Evolutionary conservation across 257 asterid species (phyloP).

Genomic region (Echites panduratus): DNA sequence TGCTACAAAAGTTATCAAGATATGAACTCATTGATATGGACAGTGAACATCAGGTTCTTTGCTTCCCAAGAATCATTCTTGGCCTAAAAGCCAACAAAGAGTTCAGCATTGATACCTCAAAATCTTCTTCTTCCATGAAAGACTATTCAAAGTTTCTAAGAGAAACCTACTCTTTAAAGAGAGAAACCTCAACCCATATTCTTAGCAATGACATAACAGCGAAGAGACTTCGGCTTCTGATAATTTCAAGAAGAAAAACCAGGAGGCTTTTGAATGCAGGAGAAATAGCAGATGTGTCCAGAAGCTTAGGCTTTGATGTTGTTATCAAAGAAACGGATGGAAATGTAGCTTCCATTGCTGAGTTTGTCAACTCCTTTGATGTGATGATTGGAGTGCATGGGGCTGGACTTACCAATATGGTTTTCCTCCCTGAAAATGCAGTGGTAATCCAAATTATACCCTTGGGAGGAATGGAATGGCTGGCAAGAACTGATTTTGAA

Average conservation of each 20-base stretch:
- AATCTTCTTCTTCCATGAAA: constrained; percentile 21
- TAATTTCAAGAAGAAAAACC: constrained; percentile 33
- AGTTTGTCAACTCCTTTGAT: constrained; percentile 43
- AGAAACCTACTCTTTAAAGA: constrained; percentile 29
- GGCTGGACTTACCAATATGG: constrained; percentile 72
- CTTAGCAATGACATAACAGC: neutral
- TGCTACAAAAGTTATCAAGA: constrained; percentile 32
- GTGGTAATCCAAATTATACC: constrained; percentile 53
- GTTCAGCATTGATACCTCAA: constrained; percentile 27
- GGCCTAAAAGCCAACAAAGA: constrained; percentile 44
- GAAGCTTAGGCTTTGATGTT: constrained; percentile 39
- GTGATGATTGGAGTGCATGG: constrained; percentile 70
- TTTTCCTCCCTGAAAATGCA: constrained; percentile 55
- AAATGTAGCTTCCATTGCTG: constrained; percentile 19
- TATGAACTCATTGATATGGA: constrained; percentile 38
- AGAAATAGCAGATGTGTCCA: constrained; percentile 27
- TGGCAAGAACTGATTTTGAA: constrained; percentile 25
- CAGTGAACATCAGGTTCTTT: constrained; percentile 24
- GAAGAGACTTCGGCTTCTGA: constrained; percentile 35
- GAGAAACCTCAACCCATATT: neutral
- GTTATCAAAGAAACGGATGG: constrained; percentile 19
- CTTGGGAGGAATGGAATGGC: constrained; percentile 33
- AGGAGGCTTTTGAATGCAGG: constrained; percentile 31
- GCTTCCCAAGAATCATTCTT: constrained; percentile 35
- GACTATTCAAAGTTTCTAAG: constrained; percentile 39